Base-by-base conservation (phyloP, 2,329 filamentous ascomycete genomes). In the Raffaelea albimanens region DNA sequence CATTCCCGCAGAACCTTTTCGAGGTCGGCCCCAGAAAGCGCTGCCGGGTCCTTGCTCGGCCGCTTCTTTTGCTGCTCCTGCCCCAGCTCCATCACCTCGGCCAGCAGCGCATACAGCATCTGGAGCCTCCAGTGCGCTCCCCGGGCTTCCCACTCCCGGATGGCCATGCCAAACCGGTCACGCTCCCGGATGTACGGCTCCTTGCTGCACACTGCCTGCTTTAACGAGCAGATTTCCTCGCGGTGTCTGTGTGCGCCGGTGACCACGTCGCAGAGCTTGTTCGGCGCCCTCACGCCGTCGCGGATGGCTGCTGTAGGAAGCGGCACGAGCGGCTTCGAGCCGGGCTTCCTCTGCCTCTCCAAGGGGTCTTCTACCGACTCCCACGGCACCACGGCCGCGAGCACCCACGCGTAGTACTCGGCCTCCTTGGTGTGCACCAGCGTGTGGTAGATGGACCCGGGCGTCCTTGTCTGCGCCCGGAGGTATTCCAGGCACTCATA, bases 211-310 rank as follows among this genome's bases (percentile, higher is more conserved):
- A 79, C 69, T 10, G 72, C 69, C 41, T 70, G 63, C 56, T 87
- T 87, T 16, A 58, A 51, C 18, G 22, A 46, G 5, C 53, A 21
- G 11, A 58, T 54, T 3, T 53, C 48, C 11, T 31, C 31, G 16
- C 53, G 49, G 48, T 58, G 53, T 19, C 49, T 48, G 44, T 56
- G 54, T 7, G 52, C 52, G 4, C 52, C 54, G 18, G 47, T 47
- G 3, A 93, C 68, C 4, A 91, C 66, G 53, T 82, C 80, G 40
- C 76, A 78, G 5, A 88, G 68, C 60, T 84, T 93, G 60, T 89
- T 95, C 2, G 85, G 79, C 1, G 82, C 76, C 58, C 85, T 88
- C 60, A 95, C 80, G 5, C 88, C 88, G 60, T 94, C 87, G 29
- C 83, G 74, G 5, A 80, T 82, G 5, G 85, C 83, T 25, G 78